Conservation (phyloP, 2,329 filamentous ascomycete genomes). For the Paraconiothyrium sp. region DNA sequence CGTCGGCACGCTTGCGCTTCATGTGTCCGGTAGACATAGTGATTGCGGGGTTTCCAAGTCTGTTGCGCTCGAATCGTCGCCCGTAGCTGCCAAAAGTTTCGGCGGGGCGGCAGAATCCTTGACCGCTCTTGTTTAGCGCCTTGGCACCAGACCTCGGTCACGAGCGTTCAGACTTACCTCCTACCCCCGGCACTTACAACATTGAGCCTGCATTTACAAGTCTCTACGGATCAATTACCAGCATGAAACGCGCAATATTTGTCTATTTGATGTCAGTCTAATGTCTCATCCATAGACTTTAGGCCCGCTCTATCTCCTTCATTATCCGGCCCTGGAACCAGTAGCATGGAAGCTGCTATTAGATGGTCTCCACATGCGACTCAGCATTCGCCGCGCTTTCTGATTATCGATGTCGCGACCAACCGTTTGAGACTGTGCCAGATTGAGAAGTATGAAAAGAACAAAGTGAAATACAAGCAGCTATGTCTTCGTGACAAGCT, state of each 20-base stretch:
- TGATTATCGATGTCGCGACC: constrained; percentile 68
- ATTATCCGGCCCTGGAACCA: constrained; percentile 18
- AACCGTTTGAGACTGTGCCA: constrained; percentile 68
- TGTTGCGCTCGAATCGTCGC: neutral
- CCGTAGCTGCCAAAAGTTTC: constrained; percentile 35
- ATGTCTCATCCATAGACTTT: constrained; percentile 21
- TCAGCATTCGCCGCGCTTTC: constrained; percentile 62
- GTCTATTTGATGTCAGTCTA: neutral
- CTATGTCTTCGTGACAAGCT: constrained; percentile 64
- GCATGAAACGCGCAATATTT: constrained; percentile 2
- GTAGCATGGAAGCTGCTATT: constrained; percentile 67
- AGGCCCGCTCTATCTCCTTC: constrained; percentile 4
- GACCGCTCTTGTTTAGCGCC: constrained; percentile 24
- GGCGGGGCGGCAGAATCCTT: constrained; percentile 41
- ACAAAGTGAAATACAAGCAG: constrained; percentile 61
- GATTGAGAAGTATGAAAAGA: constrained; percentile 51
- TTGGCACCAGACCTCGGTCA: constrained; percentile 33
- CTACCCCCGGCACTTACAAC: neutral
- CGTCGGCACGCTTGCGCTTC: constrained; percentile 46
- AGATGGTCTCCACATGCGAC: constrained; percentile 70
- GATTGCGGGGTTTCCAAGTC: neutral
- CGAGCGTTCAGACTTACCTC: constrained; percentile 3
- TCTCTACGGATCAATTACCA: neutral
- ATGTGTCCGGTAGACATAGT: constrained; percentile 48
- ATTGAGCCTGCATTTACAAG: neutral